Conservation (phyloP, 441 rosid genomes). For the Eutrema salsugineum region DNA sequence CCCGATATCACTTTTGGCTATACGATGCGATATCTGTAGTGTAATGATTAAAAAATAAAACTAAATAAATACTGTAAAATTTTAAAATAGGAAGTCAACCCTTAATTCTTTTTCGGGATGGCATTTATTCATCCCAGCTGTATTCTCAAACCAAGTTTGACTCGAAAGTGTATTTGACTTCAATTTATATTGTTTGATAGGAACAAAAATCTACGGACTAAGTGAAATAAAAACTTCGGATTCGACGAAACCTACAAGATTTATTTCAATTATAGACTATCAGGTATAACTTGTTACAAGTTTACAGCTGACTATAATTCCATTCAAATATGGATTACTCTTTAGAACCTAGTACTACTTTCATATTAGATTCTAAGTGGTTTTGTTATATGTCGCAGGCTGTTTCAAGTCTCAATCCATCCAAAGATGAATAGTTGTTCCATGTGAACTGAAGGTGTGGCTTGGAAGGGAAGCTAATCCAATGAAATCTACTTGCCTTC, state of each 20-base stretch:
- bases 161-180: constrained; percentile 6
- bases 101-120: constrained; percentile 11
- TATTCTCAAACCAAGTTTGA: constrained; percentile 15
- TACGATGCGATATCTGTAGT: constrained; percentile 12
- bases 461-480: no score
- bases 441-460: no score
- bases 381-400: no score
- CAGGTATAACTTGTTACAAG: background rate
- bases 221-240: background rate
- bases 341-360: no score
- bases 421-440: no score
- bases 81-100: constrained; percentile 19
- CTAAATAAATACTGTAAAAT: background rate
- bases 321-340: no score
- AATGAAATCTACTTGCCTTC: no score
- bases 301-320: background rate
- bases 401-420: no score
- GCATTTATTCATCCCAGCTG: constrained; percentile 17
- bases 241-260: background rate
- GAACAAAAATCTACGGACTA: background rate
- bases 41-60: background rate
- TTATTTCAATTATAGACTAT: background rate
- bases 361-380: no score
- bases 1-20: constrained; percentile 10
- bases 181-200: background rate